Conservation (phyloP, 2,329 filamentous ascomycete genomes). For the Pyrenochaeta sp. region DNA sequence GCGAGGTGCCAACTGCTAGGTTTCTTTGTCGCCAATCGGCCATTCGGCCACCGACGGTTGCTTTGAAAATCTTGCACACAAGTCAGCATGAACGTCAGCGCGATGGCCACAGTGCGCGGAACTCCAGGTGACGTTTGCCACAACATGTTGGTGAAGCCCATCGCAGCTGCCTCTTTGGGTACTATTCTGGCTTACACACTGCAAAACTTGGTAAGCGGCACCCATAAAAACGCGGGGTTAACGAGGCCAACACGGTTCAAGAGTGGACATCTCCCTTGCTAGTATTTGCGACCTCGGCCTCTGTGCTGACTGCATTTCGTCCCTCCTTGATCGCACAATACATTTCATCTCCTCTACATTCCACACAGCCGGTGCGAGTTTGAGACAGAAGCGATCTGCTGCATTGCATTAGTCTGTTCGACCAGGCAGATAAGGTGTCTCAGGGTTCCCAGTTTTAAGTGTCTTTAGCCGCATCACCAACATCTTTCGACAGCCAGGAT, state of each 20-base stretch:
- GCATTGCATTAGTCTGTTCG: slow-evolving; percentile 5
- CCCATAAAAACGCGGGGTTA: slow-evolving; percentile 33
- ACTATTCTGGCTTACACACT: slow-evolving; percentile 8
- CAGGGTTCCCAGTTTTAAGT: neutral
- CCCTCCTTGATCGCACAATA: slow-evolving; percentile 1
- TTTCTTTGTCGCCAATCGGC: slow-evolving; percentile 1
- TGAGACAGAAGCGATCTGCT: slow-evolving; percentile 10
- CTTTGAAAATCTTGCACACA: neutral
- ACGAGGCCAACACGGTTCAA: slow-evolving; percentile 12
- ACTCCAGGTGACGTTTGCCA: slow-evolving; percentile 11
- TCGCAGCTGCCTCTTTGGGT: slow-evolving; percentile 25
- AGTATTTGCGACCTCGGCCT: slow-evolving; percentile 28
- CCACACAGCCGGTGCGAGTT: slow-evolving; percentile 6
- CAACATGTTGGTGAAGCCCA: slow-evolving; percentile 13
- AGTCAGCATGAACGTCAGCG: slow-evolving; percentile 5
- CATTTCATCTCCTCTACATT: slow-evolving; percentile 7
- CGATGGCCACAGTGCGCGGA: neutral
- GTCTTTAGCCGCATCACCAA: slow-evolving; percentile 14
- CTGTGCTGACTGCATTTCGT: slow-evolving; percentile 1
- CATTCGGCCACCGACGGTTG: slow-evolving; percentile 3
- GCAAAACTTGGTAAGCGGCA: slow-evolving; percentile 6
- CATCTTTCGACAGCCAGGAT: slow-evolving; percentile 23
- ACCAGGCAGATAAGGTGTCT: slow-evolving; percentile 6
- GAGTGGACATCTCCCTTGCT: slow-evolving; percentile 14
- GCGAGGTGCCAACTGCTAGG: slow-evolving; percentile 1